Percentiles rank a stretch among this genome's conserved stretches.
These are phyloP conservation scores for Mesotaenium endlicherianum DNA, from an alignment of 139 green algal species.

Conservation along the genomic window DNA sequence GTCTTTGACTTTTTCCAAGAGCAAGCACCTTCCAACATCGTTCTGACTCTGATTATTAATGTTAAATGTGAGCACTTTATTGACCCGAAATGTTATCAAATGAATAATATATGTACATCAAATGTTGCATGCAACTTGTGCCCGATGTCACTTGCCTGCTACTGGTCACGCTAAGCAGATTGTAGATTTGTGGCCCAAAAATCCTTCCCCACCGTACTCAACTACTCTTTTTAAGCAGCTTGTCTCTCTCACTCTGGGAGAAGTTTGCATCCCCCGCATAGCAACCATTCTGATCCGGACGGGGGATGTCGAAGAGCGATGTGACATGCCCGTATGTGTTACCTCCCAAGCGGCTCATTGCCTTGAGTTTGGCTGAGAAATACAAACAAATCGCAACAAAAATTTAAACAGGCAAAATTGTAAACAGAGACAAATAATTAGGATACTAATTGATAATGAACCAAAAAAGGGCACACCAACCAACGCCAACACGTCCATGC, in stretches of 20 bases:
- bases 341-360: constrained; percentile 12
- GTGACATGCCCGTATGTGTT: constrained; percentile 19
- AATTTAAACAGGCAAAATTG: not conserved
- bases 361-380: not conserved
- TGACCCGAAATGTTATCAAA: too few relatives aligned
- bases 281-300: not conserved
- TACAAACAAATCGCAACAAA: not conserved
- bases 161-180: too few relatives aligned
- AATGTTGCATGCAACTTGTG: too few relatives aligned
- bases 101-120: too few relatives aligned
- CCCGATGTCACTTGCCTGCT: too few relatives aligned
- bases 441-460: not conserved
- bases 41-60: too few relatives aligned
- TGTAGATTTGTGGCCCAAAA: too few relatives aligned
- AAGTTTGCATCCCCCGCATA: constrained; percentile 7
- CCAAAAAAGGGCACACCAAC: not conserved
- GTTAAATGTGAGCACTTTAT: too few relatives aligned
- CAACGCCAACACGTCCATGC: not conserved
- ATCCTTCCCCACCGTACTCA: too few relatives aligned
- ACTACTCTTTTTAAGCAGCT: constrained; percentile 25
- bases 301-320: constrained; percentile 13
- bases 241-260: constrained; percentile 10
- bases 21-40: too few relatives aligned
- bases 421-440: not conserved
- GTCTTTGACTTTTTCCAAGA: too few relatives aligned